Conservation (phyloP, 768 basidiomycete species). For the Pisolithus albus region DNA sequence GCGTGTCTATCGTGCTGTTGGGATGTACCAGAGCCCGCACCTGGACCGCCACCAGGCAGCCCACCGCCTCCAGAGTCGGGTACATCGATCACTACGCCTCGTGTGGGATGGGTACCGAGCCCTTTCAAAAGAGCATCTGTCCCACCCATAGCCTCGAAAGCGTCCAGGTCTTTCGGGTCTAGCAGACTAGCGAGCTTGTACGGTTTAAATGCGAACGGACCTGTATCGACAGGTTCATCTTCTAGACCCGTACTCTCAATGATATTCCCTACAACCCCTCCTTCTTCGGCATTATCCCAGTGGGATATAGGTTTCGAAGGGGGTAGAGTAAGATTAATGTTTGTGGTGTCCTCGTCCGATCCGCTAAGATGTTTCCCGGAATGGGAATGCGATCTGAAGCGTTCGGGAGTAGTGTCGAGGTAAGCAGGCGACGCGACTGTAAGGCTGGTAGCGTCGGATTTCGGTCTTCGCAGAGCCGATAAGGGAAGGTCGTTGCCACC, state of each 20-base stretch:
- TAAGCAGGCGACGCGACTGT: constrained; percentile 33
- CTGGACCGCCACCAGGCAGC: constrained; percentile 1
- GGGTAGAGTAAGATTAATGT: constrained; percentile 1
- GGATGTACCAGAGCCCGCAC: constrained; percentile 26
- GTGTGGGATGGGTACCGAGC: constrained; percentile 58
- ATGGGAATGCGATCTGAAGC: constrained; percentile 19
- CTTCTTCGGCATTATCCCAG: constrained; percentile 19
- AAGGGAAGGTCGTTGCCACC: constrained; percentile 23
- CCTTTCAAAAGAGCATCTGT: constrained; percentile 56
- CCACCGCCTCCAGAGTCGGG: background rate
- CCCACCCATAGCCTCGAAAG: constrained; percentile 68
- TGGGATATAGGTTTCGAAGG: constrained; percentile 12
- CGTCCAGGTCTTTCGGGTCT: constrained; percentile 77
- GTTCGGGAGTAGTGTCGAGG: constrained; percentile 32
- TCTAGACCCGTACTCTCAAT: constrained; percentile 25
- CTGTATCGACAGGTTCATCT: constrained; percentile 45
- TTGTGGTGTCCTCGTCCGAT: constrained; percentile 3
- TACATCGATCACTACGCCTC: constrained; percentile 32
- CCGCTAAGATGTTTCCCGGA: constrained; percentile 3
- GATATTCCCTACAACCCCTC: constrained; percentile 14
- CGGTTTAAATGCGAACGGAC: constrained; percentile 71
- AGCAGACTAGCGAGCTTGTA: constrained; percentile 75
- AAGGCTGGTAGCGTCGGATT: constrained; percentile 28
- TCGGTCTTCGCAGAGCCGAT: constrained; percentile 25
- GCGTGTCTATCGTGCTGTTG: constrained; percentile 26